Evolutionary conservation across 2,329 filamentous ascomycete genomes (phyloP).

Genomic region (Sporothrix schenckii): DNA sequence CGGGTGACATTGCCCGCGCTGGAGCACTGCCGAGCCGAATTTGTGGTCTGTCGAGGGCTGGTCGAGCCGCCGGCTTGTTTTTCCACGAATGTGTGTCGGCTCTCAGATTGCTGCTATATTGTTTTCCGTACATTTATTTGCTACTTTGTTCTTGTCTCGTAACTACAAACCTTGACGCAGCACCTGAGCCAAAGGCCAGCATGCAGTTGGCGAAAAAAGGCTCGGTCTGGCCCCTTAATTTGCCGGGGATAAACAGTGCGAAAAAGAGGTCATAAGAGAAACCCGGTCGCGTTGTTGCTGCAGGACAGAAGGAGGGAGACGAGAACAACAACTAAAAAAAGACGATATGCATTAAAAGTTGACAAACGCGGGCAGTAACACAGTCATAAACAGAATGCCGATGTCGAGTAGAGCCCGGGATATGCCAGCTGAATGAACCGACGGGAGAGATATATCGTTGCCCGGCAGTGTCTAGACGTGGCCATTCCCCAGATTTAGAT

Average conservation of each 20-base stretch:
- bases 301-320: not conserved
- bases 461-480: slow-evolving; percentile 4
- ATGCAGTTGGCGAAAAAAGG: not conserved
- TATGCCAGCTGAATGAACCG: no score
- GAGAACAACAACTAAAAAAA: not conserved
- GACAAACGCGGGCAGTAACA: no score
- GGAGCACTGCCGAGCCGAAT: not conserved
- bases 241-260: not conserved
- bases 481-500: not conserved
- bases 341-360: not conserved
- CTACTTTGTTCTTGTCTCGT: not conserved
- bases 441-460: no score
- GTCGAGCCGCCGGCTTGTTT: not conserved
- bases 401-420: no score
- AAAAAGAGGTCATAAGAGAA: not conserved
- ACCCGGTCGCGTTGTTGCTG: not conserved
- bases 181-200: not conserved
- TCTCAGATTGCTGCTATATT: not conserved
- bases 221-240: slow-evolving; percentile 16
- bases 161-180: no score
- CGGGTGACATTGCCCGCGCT: slow-evolving; percentile 6
- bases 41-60: not conserved
- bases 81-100: not conserved
- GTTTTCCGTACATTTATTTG: not conserved
- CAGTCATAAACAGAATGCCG: not conserved